Evolutionary conservation across 805 yeast species (phyloP), one percentile per base, ranked within the genome.

Genomic region (Clavispora vitiphila): DNA sequence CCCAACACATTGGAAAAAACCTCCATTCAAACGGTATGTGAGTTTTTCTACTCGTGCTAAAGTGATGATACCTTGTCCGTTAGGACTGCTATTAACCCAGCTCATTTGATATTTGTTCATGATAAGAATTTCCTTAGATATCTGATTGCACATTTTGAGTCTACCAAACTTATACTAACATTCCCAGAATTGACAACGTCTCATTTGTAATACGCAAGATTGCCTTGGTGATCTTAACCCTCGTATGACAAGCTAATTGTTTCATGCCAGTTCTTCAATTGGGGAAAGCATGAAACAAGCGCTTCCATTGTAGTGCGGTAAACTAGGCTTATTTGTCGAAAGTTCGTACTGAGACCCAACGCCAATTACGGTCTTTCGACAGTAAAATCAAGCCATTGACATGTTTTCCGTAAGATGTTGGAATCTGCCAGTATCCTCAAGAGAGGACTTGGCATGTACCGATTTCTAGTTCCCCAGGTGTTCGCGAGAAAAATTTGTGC

Each of bases 51-150:
- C 29, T 24, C 34, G 55, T 49, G 53, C 42, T 41, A 41, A 20
- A 41, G 46, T 50, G 55, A 50, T 50, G 55, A 50, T 49, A 48
- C 45, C 22, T 44, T 38, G 55, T 50, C 55, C 53, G 46, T 11
- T 40, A 42, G 55, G 50, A 46, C 53, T 40, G 48, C 50, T 44
- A 38, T 44, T 49, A 51, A 51, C 55, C 55, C 55, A 51, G 55
- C 55, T 51, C 55, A 51, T 51, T 49, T 51, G 55, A 51, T 51
- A 51, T 35, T 48, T 51, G 54, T 49, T 51, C 45, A 49, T 51
- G 55, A 51, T 51, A 51, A 49, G 50, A 51, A 30, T 39, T 35
- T 38, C 44, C 42, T 43, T 44, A 48, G 53, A 50, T 50, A 50
- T 45, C 55, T 50, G 55, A 50, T 31, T 25, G 40, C 50, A 42